Percentiles rank a stretch among this genome's conserved stretches.
phyloP scores from a whole-genome alignment of 2,329 filamentous ascomycete species.

The Fusarium temperatum region DNA sequence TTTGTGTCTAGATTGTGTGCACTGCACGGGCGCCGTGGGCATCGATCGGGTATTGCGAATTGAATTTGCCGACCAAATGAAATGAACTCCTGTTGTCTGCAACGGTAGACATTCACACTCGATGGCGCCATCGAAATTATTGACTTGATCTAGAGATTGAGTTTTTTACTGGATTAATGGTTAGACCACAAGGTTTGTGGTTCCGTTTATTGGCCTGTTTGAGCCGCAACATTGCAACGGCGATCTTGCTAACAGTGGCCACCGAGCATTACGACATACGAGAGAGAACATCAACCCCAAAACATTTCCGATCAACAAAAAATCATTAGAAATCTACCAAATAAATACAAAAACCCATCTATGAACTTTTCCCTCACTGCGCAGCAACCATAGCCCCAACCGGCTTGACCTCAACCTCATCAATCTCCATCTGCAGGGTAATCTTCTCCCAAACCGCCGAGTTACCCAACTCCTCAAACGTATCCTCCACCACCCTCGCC shows the following conservation, averaged over 20 bases:
- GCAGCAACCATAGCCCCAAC: neutral
- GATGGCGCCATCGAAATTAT: accelerated
- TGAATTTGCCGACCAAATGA: too few relatives aligned
- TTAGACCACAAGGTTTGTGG: accelerated
- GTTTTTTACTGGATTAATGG: accelerated
- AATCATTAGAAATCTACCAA: neutral
- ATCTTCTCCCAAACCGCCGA: slow-evolving; percentile 32
- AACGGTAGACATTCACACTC: accelerated
- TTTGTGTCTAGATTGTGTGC: accelerated
- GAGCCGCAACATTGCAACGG: neutral
- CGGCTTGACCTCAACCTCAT: neutral
- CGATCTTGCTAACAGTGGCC: accelerated
- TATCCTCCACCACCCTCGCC: slow-evolving; percentile 27
- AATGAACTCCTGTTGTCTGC: accelerated
- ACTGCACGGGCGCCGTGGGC: accelerated
- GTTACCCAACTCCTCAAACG: slow-evolving; percentile 18
- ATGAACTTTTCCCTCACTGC: neutral
- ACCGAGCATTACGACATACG: accelerated
- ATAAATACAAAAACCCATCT: neutral
- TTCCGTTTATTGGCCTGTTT: accelerated
- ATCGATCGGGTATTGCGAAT: neutral
- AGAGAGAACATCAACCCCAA: accelerated
- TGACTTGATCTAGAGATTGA: accelerated
- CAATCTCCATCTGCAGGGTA: slow-evolving; percentile 23
- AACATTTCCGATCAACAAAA: accelerated